A percentile compares a stretch with the other conserved stretches of the same genome.
Conservation (phyloP, 345 rosid genomes). For the Brassica rapa region DNA sequence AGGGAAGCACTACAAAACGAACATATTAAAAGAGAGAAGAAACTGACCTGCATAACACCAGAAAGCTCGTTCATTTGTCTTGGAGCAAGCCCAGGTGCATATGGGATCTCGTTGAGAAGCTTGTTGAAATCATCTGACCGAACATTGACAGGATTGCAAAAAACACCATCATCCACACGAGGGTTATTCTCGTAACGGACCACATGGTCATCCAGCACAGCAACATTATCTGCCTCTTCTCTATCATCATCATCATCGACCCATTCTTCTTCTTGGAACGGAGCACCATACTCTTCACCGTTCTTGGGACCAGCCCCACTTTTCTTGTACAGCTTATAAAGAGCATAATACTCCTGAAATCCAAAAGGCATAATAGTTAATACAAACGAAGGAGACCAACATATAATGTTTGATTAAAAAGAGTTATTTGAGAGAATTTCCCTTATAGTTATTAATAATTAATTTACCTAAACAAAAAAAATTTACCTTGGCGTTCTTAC, state of each 20-base stretch:
- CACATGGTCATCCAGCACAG: not conserved
- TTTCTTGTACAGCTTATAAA: constrained; percentile 83
- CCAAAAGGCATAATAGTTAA: not conserved
- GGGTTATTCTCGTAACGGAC: not conserved
- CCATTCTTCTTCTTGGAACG: constrained; percentile 91
- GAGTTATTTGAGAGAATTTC: too few species aligned
- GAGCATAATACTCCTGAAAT: constrained; percentile 84
- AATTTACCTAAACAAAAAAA: too few species aligned
- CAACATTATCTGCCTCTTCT: not conserved
- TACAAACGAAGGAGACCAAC: not conserved
- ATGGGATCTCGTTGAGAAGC: constrained; percentile 14
- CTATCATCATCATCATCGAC: constrained; percentile 54
- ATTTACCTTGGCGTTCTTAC: constrained; percentile 63
- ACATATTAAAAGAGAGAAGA: not conserved
- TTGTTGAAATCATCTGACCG: constrained; percentile 21
- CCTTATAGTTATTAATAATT: not conserved
- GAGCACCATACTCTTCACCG: constrained; percentile 97
- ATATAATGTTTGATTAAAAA: not conserved
- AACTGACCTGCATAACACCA: constrained; percentile 15
- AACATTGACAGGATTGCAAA: constrained; percentile 22
- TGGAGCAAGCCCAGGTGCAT: constrained; percentile 10
- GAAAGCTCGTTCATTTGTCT: not conserved
- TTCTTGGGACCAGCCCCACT: constrained; percentile 98
- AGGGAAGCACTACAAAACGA: constrained; percentile 3
- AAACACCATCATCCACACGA: not conserved